Evolutionary conservation across 768 basidiomycete genomes (phyloP).

Genomic region (Tricholoma bakamatsutake): DNA sequence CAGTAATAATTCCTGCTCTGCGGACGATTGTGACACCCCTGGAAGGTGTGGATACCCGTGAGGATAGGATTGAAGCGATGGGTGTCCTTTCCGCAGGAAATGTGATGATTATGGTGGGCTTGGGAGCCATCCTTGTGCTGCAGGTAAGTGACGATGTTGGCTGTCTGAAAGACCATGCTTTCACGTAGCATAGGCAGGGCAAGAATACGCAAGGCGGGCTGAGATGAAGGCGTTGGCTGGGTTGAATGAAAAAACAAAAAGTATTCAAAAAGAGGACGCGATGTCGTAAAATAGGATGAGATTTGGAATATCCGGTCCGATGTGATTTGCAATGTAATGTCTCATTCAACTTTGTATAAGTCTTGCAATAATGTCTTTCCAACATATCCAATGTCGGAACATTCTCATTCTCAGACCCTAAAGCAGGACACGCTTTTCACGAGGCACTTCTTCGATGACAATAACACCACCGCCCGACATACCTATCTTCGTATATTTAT

Average conservation of each 20-base stretch:
- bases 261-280: constrained; percentile 21
- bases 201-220: constrained; percentile 70
- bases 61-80: constrained; percentile 73
- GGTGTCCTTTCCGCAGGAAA: constrained; percentile 83
- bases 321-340: not conserved
- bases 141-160: constrained; percentile 43
- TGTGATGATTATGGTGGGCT: constrained; percentile 67
- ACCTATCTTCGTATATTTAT: constrained; percentile 42
- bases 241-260: constrained; percentile 22
- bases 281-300: constrained; percentile 29
- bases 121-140: constrained; percentile 59
- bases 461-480: constrained; percentile 25
- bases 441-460: constrained; percentile 23
- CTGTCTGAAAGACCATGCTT: not conserved
- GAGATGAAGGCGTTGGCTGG: constrained; percentile 45
- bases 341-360: too few species aligned
- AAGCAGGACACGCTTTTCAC: constrained; percentile 8
- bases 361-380: too few species aligned
- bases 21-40: constrained; percentile 67
- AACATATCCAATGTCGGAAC: not conserved
- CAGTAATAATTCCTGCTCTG: constrained; percentile 74
- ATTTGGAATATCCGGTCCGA: constrained; percentile 13
- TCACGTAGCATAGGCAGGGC: constrained; percentile 55
- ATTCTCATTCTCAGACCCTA: not conserved
- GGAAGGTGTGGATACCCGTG: constrained; percentile 45